A percentile compares a stretch with the other conserved stretches of the same genome.
Conservation (phyloP, 2,329 filamentous ascomycete genomes). For the Fusarium marasasianum region DNA sequence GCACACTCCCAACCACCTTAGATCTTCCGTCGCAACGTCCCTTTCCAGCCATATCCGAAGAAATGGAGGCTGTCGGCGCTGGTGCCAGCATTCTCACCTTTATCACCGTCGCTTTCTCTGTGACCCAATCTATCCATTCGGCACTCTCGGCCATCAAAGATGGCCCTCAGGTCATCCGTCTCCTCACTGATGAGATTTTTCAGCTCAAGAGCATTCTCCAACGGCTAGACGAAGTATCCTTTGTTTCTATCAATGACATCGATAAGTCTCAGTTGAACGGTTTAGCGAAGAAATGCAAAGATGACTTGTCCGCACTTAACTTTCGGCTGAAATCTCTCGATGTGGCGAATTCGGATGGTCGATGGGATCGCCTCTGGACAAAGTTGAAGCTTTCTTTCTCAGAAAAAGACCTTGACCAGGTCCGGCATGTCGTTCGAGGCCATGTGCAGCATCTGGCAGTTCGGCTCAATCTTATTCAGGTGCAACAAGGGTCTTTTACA, state of each 20-base stretch:
- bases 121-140: background rate
- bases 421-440: rapidly evolving
- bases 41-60: rapidly evolving
- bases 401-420: background rate
- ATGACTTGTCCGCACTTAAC: rapidly evolving
- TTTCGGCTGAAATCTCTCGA: rapidly evolving
- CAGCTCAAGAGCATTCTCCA: background rate
- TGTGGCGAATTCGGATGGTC: background rate
- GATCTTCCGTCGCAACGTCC: rapidly evolving
- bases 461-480: background rate
- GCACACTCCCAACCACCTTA: background rate
- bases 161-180: background rate
- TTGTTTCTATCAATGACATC: rapidly evolving
- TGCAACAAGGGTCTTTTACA: background rate
- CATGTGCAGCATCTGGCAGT: background rate
- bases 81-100: background rate
- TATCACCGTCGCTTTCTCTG: background rate
- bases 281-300: background rate
- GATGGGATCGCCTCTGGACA: background rate
- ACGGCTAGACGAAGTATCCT: rapidly evolving
- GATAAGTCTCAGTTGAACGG: rapidly evolving
- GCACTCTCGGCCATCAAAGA: background rate
- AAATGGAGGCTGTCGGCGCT: background rate
- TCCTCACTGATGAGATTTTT: rapidly evolving
- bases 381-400: background rate